Evolutionary conservation across 2,329 filamentous ascomycete genomes (phyloP), one percentile per base, ranked within the genome.

Genomic region (Fusarium nanum): DNA sequence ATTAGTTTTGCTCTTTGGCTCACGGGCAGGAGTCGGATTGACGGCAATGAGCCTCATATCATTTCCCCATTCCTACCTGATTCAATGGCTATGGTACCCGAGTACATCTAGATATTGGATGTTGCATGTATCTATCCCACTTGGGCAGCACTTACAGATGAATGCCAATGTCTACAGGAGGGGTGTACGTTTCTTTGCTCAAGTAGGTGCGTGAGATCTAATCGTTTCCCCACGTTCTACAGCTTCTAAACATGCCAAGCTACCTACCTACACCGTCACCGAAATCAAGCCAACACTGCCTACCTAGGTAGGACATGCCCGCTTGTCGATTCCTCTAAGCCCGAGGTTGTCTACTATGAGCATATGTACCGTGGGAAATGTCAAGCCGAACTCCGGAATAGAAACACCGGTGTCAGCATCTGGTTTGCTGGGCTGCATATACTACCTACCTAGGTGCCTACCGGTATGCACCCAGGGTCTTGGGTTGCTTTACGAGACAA

Each of bases 391-490:
- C 53, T 60, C 44, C 41, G 34, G 48, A 45, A 37, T 30, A 41
- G 27, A 56, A 42, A 52, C 32, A 45, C 42, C 48, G 46, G 37
- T 20, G 49, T 59, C 32, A 41, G 44, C 28, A 22, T 41, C 44
- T 59, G 42, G 48, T 47, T 32, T 46, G 37, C 28, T 48, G 34
- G 46, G 50, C 40, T 56, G 49, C 34, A 45, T 37, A 46, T 46
- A 53, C 34, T 37, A 37, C 18, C 34, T 37, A 37, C 34, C 52
- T 16, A 68, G 25, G 27, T 34, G 16, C 32, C 32, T 37, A 37
- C 18, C 52, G 12, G 28, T 18, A 68, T 69, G 55, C 54, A 60
- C 42, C 30, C 57, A 69, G 48, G 67, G 52, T 67, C 56, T 46
- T 32, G 14, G 30, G 49, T 48, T 44, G 53, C 53, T 47, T 50